Evolutionary conservation across 179 eudicot genomes (phyloP).

Genomic region (Spinacia oleracea): DNA sequence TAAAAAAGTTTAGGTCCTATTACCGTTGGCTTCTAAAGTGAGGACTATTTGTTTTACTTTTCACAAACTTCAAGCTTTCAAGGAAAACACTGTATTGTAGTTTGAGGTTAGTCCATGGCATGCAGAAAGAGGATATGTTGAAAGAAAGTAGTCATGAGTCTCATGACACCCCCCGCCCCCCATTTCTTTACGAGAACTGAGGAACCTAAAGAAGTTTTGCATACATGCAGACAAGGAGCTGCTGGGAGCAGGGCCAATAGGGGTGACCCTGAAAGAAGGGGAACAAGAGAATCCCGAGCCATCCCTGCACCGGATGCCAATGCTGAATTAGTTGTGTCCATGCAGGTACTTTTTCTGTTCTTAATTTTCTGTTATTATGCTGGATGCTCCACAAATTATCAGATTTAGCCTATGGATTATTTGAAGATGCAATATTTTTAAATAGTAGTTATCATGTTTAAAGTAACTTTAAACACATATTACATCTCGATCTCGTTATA

Average conservation of each 20-base stretch:
- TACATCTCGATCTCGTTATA: background rate
- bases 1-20: background rate
- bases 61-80: background rate
- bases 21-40: background rate
- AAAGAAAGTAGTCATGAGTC: background rate
- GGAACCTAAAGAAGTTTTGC: background rate
- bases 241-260: conserved; percentile 69
- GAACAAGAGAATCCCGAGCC: conserved; percentile 75
- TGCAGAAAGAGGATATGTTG: background rate
- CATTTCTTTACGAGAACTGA: background rate
- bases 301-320: conserved; percentile 93
- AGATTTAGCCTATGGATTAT: background rate
- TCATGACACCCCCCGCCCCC: background rate
- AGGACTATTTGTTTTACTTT: background rate
- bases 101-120: no score
- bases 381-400: conserved; percentile 6
- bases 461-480: no score
- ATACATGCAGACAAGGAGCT: conserved; percentile 57
- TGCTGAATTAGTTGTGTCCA: conserved; percentile 77
- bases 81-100: background rate
- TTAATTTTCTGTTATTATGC: background rate
- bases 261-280: conserved; percentile 61
- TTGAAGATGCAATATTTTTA: background rate
- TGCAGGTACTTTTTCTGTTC: conserved; percentile 53
- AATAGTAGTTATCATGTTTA: background rate